Evolutionary conservation across 345 rosid genomes (phyloP), one percentile per base, ranked within the genome.

Genomic region (Anastatica hierochuntica): DNA sequence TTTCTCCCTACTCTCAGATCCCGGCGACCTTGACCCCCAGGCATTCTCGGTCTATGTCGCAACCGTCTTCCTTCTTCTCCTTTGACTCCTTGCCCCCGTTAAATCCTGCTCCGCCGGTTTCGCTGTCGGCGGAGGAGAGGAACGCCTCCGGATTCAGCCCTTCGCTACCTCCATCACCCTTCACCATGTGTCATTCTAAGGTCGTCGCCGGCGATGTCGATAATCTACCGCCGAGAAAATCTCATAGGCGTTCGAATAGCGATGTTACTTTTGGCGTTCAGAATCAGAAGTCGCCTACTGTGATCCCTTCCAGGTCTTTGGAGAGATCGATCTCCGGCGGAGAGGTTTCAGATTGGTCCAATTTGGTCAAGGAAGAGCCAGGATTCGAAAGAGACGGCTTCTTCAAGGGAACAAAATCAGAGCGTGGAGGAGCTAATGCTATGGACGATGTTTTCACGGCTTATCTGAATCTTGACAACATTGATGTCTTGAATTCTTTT

Each of bases 181-280:
- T 76, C 67, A 54, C 64, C 1, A 70, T 78, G 72, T 70, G 77
- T 31, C 72, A 38, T 76, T 39, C 64, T n/a, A 17, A 62, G 53
- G 47, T n/a, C n/a, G 13, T 17, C 31, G 17, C 17, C 16, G 52
- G 80, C 19, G 72, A 58, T 39, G 83, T 77, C 3, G 96, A 84
- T 70, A 68, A 72, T 55, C 76, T 90, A 51, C 95, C 95, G 5
- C 96, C 96, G 1, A 71, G 87, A 3, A 86, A 84, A 65, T 74
- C 94, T 5, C 98, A 90, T 58, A 72, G 95, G 63, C 77, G 98
- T 68, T 82, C 96, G 13, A 87, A 63, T 39, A 90, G 96, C 52
- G 98, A 90, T 64, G 81, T 90, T 36, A 92, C 96, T 1, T 90
- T 84, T 67, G 86, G 78, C 47, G 67, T 90, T 60, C 65, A 60